Base-by-base conservation (phyloP, 768 basidiomycete species). In the Boletus sp. region DNA sequence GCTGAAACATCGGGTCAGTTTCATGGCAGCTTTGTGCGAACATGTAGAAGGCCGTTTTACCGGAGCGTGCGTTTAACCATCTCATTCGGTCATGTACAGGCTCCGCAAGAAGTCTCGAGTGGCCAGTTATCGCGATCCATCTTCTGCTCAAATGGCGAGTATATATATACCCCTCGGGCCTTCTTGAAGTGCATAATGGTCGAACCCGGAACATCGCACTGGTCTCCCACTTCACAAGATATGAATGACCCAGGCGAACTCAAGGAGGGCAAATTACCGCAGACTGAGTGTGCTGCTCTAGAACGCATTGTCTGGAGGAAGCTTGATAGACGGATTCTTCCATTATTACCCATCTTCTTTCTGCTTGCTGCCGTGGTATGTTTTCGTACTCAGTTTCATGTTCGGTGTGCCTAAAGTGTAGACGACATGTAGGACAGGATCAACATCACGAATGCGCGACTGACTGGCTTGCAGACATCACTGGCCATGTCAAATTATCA, bases 371-470 rank as follows among this genome's bases (percentile, higher is more conserved):
- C 80, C 62, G 58, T 84, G 65, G 83, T 83, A 52, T 24, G 24
- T 24, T 24, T 24, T 24, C 24, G 24, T 24, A 24, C 24, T 24
- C 24, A 24, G 24, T 24, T 39, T 33, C 36, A 30, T 33, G 9
- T 32, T 18, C 9, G 24, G 24, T 24, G 24, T 24, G 24, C 24
- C 24, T 24, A 3, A 14, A 12, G 8, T 32, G 4, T 44, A 7
- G 1, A 45, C 18, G 5, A 40, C 52, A 5, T 39, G 14, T 40
- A 72, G 82, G 52, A 81, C 36, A 60, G 58, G 42, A 68, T 62
- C 20, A 84, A 84, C 61, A 76, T 86, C 35, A 80, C 75, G n/a
- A 86, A 86, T 61, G 85, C 85, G 29, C 77, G 80, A n/a, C 75
- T 86, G 2, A 86, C 82, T 12, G 85, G 85, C 5, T 66, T 87